Evolutionary conservation across 257 asterid genomes (phyloP).

Genomic region (Primulina tabacum): DNA sequence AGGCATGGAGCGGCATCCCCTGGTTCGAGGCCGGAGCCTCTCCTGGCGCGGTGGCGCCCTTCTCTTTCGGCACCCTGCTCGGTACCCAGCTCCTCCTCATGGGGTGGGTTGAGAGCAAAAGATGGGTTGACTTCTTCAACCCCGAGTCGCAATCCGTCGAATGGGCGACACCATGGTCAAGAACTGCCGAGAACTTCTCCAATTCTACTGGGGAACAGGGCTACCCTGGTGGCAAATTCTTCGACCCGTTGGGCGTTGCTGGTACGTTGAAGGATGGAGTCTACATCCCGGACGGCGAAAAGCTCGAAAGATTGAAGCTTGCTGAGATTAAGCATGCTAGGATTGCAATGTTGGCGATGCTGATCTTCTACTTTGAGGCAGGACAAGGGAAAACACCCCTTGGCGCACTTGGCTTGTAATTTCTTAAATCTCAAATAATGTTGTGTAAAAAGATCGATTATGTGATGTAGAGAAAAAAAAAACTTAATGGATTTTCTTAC

Average conservation of each 20-base stretch:
- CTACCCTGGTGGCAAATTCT: conserved; percentile 92
- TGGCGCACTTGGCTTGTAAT: conserved; percentile 89
- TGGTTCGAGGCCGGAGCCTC: conserved; percentile 97
- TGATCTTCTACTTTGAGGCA: conserved; percentile 89
- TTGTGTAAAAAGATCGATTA: conserved; percentile 1
- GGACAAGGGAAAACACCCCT: conserved; percentile 98
- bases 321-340: conserved; percentile 99
- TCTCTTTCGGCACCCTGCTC: conserved; percentile 87
- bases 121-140: conserved; percentile 97
- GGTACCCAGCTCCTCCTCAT: conserved; percentile 90
- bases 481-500: neutral
- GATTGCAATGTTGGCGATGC: conserved; percentile 92
- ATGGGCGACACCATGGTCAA: conserved; percentile 99
- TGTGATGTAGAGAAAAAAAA: neutral
- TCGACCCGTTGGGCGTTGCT: conserved; percentile 70
- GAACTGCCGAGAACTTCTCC: conserved; percentile 69
- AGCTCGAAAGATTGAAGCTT: conserved; percentile 85
- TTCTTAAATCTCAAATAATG: conserved; percentile 5
- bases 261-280: conserved; percentile 64
- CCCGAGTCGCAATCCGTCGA: conserved; percentile 87
- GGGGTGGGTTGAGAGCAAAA: conserved; percentile 99
- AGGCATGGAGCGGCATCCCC: conserved; percentile 89
- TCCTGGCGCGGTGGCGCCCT: conserved; percentile 94
- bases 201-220: conserved; percentile 96
- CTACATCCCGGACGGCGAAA: conserved; percentile 69